phyloP scores from a whole-genome alignment of 1,139 yeast species.

The Geotrichum restrictum region DNA sequence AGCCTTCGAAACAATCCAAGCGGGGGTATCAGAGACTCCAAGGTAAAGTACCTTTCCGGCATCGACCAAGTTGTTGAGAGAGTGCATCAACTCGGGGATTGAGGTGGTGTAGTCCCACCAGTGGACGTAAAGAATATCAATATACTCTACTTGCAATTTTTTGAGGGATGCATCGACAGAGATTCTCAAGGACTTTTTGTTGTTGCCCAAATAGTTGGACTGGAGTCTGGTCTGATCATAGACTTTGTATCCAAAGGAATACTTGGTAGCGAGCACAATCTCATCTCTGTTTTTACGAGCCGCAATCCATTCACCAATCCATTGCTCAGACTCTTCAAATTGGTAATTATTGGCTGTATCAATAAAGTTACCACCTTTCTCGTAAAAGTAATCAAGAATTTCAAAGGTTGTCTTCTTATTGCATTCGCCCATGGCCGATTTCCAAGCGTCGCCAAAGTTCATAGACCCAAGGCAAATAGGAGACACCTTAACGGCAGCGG shows the following conservation, averaged over 20 bases:
- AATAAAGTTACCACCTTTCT: neutral
- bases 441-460: conserved; percentile 1
- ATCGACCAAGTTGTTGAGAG: neutral
- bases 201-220: neutral
- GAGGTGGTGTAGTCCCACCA: neutral
- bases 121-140: neutral
- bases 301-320: neutral
- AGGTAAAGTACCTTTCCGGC: neutral
- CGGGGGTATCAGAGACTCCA: neutral
- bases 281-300: neutral
- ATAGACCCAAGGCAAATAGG: neutral
- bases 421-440: neutral
- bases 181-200: neutral
- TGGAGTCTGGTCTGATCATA: neutral
- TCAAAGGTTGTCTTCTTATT: neutral
- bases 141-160: neutral
- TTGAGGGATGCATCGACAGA: neutral
- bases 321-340: neutral
- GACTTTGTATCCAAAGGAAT: neutral
- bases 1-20: neutral
- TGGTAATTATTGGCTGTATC: neutral
- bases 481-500: neutral
- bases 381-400: neutral
- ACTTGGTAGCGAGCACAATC: neutral
- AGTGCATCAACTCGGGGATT: neutral